Conservation (phyloP, 805 yeast species). For the Deakozyma indianensis region DNA sequence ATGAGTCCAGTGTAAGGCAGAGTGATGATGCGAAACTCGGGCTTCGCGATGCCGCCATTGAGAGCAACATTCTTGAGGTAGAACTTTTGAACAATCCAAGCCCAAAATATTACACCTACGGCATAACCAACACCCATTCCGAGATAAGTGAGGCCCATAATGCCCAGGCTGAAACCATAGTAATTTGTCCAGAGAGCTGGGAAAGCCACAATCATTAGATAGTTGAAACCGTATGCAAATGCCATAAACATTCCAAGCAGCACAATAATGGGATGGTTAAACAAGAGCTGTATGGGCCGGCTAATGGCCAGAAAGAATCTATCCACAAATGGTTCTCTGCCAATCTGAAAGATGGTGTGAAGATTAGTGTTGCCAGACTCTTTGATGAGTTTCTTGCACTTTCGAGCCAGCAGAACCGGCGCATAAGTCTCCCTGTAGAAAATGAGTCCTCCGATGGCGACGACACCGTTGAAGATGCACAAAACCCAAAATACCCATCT, state of each 20-base stretch:
- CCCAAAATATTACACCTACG: constrained; percentile 36
- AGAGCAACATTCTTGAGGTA: constrained; percentile 19
- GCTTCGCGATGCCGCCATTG: constrained; percentile 42
- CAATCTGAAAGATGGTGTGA: constrained; percentile 42
- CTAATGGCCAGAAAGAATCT: constrained; percentile 30
- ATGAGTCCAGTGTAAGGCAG: constrained; percentile 35
- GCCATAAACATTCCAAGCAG: constrained; percentile 54
- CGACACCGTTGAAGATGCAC: constrained; percentile 37
- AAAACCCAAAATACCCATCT: constrained; percentile 50
- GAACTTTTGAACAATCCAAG: constrained; percentile 27
- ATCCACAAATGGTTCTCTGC: constrained; percentile 11
- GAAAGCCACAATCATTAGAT: constrained; percentile 46
- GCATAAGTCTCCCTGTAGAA: constrained; percentile 45
- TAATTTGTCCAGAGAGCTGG: constrained; percentile 34
- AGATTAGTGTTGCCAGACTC: constrained; percentile 40
- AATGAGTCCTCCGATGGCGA: constrained; percentile 29
- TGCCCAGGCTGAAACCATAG: constrained; percentile 35
- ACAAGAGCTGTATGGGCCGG: constrained; percentile 39
- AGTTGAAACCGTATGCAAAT: constrained; percentile 51
- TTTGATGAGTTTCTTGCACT: constrained; percentile 34
- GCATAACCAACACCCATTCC: constrained; percentile 42
- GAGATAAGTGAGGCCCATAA: constrained; percentile 44
- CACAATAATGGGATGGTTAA: constrained; percentile 47
- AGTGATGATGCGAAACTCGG: constrained; percentile 45
- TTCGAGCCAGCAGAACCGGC: constrained; percentile 34